Conservation (phyloP, 345 rosid species). For the Theobroma cacao region DNA sequence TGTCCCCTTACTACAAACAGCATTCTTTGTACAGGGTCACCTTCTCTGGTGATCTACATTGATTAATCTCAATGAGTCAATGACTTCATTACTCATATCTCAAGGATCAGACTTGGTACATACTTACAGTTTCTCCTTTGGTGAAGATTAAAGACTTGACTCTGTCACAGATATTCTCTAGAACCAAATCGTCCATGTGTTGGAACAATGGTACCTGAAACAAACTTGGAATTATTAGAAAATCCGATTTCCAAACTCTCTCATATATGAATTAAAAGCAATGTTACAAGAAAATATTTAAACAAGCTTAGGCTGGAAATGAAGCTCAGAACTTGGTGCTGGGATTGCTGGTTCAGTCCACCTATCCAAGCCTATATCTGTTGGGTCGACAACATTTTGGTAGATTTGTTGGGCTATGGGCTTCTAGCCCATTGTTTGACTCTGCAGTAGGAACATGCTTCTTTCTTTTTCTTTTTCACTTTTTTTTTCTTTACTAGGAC, state of each 20-base stretch:
- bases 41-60: slow-evolving; percentile 77
- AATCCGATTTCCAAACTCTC: no score
- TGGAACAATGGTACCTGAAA: slow-evolving; percentile 88
- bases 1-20: slow-evolving; percentile 94
- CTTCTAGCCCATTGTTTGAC: neutral
- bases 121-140: slow-evolving; percentile 87
- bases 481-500: no score
- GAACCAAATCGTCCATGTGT: slow-evolving; percentile 91
- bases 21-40: slow-evolving; percentile 96
- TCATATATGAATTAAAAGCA: no score
- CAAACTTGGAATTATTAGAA: neutral
- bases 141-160: slow-evolving; percentile 93
- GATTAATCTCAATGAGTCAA: neutral
- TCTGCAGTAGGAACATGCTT: neutral
- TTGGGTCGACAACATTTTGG: neutral
- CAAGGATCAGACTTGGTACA: neutral
- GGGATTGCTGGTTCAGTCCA: no score
- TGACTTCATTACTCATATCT: no score
- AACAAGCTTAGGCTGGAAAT: no score
- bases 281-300: no score
- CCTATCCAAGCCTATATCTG: no score
- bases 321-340: no score
- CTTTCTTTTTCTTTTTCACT: no score
- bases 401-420: neutral
- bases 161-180: slow-evolving; percentile 91